A percentile compares a stretch with the other conserved stretches of the same genome.
phyloP scores from a whole-genome alignment of 148 eudicot species.

The Amaranthus palmeri region DNA sequence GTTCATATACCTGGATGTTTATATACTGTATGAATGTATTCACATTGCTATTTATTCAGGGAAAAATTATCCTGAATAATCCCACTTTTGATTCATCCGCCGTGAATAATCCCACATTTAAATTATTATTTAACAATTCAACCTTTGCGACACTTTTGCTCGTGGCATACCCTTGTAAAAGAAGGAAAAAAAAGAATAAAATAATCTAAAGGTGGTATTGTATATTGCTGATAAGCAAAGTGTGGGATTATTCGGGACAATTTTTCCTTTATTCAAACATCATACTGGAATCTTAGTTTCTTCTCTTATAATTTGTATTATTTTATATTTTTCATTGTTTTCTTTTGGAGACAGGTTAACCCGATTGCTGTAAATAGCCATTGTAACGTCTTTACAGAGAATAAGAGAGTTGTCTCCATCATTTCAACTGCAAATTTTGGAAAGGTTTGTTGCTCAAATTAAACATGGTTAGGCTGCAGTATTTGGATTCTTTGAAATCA shows the following conservation, averaged over 20 bases:
- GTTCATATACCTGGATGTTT: constrained; percentile 74
- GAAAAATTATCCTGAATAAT: neutral
- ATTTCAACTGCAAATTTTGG: constrained; percentile 79
- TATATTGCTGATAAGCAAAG: too few relatives aligned
- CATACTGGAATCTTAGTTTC: neutral
- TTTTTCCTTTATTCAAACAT: neutral
- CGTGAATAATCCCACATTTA: too few relatives aligned
- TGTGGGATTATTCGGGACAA: too few relatives aligned
- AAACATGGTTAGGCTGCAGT: neutral
- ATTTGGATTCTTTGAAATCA: neutral
- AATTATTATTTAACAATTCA: too few relatives aligned
- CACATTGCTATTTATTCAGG: constrained; percentile 2
- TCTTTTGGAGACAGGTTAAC: constrained; percentile 50
- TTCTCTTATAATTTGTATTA: constrained; percentile 14
- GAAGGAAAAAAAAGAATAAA: too few relatives aligned
- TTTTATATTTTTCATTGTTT: neutral
- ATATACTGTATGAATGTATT: constrained; percentile 59
- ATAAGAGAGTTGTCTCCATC: constrained; percentile 73
- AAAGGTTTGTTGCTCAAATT: constrained; percentile 54
- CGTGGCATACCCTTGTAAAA: too few relatives aligned
- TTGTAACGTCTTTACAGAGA: constrained; percentile 90
- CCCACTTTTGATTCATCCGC: too few relatives aligned
- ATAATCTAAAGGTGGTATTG: too few relatives aligned
- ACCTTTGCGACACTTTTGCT: too few relatives aligned
- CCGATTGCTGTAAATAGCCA: constrained; percentile 98